Evolutionary conservation across 768 basidiomycete species (phyloP), one percentile per base, ranked within the genome.

Genomic region (Boletus sensibilis): DNA sequence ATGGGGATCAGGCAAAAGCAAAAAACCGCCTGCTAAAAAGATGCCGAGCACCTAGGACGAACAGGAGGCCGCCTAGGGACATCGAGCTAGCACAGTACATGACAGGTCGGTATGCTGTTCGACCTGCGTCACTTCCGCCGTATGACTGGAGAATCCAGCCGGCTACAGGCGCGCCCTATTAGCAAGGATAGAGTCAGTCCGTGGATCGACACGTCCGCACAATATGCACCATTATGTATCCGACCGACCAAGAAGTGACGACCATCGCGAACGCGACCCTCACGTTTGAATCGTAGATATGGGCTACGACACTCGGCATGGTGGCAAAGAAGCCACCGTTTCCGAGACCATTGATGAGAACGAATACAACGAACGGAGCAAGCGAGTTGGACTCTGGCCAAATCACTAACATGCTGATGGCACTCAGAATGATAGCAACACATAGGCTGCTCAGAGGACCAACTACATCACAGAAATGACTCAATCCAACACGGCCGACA

Each of bases 241-340:
- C 71, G 29, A 66, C 58, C 1, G 64, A 64, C 71, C 69, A 72
- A 4, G 68, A 72, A 1, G 67, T 67, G 29, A 69, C 63, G 31
- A 72, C 57, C 72, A 74, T 72, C n/a, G 68, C 69, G 35, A 75
- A 66, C 1, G 72, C 72, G 20, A 64, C 62, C n/a, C 67, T 56
- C 20, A 71, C 58, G 25, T 72, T 68, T n/a, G 64, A 39, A 23
- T 66, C 68, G 50, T 71, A 75, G 11, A 71, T 41, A 21, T 68
- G 59, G 2, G 65, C 69, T 0, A 74, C 63, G 29, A 74, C 71
- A 1, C 58, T 68, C 1, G 70, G 72, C 61, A 72, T 70, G 4
- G 69, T 69, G 42, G 72, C 65, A 47, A 72, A 74, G 59, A 74
- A 74, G 3, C 67, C 71, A 13, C 69, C 70, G 33, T 71, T 72